Conservation (phyloP, 768 basidiomycete species). For the Cyclocybe cylindracea region DNA sequence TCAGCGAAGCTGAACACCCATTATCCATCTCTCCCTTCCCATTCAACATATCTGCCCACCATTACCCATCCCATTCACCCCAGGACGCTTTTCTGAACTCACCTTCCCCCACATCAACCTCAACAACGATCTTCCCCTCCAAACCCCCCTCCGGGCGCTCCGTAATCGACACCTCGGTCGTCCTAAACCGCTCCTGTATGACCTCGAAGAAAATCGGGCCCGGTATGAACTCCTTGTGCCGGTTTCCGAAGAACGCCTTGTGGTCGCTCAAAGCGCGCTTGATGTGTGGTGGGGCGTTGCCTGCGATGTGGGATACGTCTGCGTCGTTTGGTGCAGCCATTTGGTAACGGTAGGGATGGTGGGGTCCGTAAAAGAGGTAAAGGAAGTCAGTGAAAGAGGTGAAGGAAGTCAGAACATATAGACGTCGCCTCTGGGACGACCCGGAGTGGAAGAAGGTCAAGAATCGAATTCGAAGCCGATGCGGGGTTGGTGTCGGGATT, state of each 20-base stretch:
- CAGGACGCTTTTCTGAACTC: neutral
- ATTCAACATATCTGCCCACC: conserved; percentile 54
- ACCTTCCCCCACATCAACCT: conserved; percentile 39
- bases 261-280: conserved; percentile 18
- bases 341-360: no score
- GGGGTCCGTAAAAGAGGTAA: no score
- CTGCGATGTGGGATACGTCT: conserved; percentile 11
- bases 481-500: no score
- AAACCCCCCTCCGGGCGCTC: conserved; percentile 42
- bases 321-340: neutral
- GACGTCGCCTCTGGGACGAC: no score
- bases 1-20: conserved; percentile 53
- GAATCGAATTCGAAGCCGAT: no score
- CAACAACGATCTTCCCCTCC: conserved; percentile 48
- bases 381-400: no score
- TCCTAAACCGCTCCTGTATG: conserved; percentile 23
- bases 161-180: conserved; percentile 43
- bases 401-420: no score
- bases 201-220: conserved; percentile 17
- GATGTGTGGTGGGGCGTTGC: conserved; percentile 19
- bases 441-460: no score
- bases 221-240: neutral
- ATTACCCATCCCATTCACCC: no score
- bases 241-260: conserved; percentile 8
- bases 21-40: conserved; percentile 49